Evolutionary conservation across 2,329 filamentous ascomycete species (phyloP).

Genomic region (Pseudogymnoascus sp.): DNA sequence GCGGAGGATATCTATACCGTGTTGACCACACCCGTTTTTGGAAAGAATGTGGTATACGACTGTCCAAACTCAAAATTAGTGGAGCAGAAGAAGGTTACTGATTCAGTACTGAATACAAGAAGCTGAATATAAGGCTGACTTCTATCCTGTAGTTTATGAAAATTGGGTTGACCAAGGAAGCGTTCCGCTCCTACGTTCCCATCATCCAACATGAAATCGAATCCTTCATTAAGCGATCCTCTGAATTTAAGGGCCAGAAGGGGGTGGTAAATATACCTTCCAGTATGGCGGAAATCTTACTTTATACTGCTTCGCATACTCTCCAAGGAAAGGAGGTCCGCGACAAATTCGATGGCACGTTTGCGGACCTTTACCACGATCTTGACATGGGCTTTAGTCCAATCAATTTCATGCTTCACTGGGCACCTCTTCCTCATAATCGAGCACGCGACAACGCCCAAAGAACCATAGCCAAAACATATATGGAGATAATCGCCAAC

Average conservation of each 20-base stretch:
- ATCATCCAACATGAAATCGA: too few species aligned
- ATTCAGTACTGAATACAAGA: too few species aligned
- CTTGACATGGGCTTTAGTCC: slow-evolving; percentile 85
- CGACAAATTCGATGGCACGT: slow-evolving; percentile 68
- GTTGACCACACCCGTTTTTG: slow-evolving; percentile 65
- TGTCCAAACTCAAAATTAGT: slow-evolving; percentile 87
- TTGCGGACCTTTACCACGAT: slow-evolving; percentile 78
- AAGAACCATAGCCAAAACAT: slow-evolving; percentile 71
- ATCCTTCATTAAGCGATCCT: too few species aligned
- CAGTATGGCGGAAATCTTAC: slow-evolving; percentile 73
- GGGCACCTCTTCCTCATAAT: slow-evolving; percentile 88
- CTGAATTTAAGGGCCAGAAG: too few species aligned
- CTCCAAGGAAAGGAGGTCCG: slow-evolving; percentile 81
- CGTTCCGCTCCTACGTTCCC: too few species aligned
- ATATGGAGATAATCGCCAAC: slow-evolving; percentile 73
- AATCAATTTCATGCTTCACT: slow-evolving; percentile 84
- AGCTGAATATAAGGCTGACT: too few species aligned
- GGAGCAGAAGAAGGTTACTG: slow-evolving; percentile 81
- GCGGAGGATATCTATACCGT: slow-evolving; percentile 73
- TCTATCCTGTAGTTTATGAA: too few species aligned
- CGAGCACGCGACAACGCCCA: slow-evolving; percentile 72
- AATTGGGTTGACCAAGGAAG: too few species aligned
- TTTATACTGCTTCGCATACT: slow-evolving; percentile 80
- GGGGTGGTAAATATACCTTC: too few species aligned
- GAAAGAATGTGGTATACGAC: slow-evolving; percentile 81